Percentiles rank a stretch among this genome's conserved stretches.
These are phyloP conservation scores for Penicillium sp. DNA, from an alignment of 2,329 filamentous ascomycete genomes.

Conservation along the genomic window DNA sequence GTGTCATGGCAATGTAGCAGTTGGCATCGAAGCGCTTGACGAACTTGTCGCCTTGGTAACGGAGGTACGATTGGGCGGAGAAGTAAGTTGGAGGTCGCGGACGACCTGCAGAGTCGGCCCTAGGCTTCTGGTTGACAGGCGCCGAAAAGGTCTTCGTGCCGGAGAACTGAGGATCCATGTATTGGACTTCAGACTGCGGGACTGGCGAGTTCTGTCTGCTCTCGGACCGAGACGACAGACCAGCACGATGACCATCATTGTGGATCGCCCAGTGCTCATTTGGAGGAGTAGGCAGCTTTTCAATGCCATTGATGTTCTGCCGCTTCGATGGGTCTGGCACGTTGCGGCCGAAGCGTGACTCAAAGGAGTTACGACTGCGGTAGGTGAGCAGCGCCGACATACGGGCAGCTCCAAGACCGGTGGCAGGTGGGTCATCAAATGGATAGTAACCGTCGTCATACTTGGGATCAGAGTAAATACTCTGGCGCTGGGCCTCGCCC, in stretches of 20 bases:
- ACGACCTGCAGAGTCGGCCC: constrained; percentile 21
- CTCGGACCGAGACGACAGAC: constrained; percentile 51
- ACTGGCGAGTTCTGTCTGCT: constrained; percentile 35
- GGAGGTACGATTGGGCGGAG: constrained; percentile 93
- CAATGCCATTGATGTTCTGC: constrained; percentile 73
- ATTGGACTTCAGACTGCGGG: constrained; percentile 34
- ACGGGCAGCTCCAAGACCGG: constrained; percentile 86
- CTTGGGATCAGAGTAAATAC: constrained; percentile 95
- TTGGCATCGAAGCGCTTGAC: constrained; percentile 97
- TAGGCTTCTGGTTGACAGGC: constrained; percentile 13
- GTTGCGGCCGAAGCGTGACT: constrained; percentile 90
- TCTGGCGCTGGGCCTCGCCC: constrained; percentile 57
- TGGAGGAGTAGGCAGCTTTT: constrained; percentile 59
- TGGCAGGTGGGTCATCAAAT: constrained; percentile 79
- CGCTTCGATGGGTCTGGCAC: constrained; percentile 79
- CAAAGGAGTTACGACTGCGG: constrained; percentile 93
- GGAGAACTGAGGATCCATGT: constrained; percentile 67
- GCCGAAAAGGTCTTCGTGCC: constrained; percentile 57
- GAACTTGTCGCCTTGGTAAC: constrained; percentile 95
- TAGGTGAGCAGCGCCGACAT: constrained; percentile 97
- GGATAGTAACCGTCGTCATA: constrained; percentile 96
- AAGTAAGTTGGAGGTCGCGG: constrained; percentile 76
- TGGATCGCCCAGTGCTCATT: constrained; percentile 76
- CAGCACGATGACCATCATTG: constrained; percentile 73
- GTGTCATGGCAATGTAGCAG: constrained; percentile 97